Conservation (phyloP, 768 basidiomycete genomes). For the Cantharellus anzutake region DNA sequence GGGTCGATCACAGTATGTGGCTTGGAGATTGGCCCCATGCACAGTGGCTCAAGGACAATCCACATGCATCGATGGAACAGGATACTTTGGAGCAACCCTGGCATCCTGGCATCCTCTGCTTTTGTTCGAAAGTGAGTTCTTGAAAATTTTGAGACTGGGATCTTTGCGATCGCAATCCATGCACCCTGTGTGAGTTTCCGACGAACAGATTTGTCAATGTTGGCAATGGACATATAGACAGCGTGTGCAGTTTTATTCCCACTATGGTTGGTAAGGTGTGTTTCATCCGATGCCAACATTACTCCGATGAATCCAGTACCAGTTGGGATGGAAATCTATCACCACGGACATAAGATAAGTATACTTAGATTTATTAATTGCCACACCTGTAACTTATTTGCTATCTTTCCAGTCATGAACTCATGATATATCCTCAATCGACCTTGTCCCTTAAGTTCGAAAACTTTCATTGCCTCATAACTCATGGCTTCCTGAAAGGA, state of each 20-base stretch:
- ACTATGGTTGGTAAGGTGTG: conserved; percentile 19
- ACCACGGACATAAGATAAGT: not conserved
- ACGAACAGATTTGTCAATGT: conserved; percentile 23
- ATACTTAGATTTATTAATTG: not conserved
- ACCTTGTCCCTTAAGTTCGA: not conserved
- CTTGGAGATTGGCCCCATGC: conserved; percentile 15
- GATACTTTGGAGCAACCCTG: conserved; percentile 4
- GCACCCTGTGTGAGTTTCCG: conserved; percentile 20
- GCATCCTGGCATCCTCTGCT: conserved; percentile 6
- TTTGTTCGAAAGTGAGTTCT: conserved; percentile 9
- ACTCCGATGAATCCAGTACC: conserved; percentile 23
- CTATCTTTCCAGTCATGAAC: not conserved
- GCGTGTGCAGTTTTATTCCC: conserved; percentile 27
- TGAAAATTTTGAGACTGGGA: conserved; percentile 22
- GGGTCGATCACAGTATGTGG: conserved; percentile 18
- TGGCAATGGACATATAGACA: conserved; percentile 26
- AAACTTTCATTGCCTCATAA: not conserved
- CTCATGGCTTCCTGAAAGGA: not conserved
- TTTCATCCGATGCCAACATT: conserved; percentile 31
- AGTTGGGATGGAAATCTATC: not conserved
- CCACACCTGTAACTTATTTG: not conserved
- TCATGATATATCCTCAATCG: not conserved
- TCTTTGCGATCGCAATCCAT: conserved; percentile 21
- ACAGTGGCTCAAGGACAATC: conserved; percentile 17
- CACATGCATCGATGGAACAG: conserved; percentile 23